Evolutionary conservation across 2,329 filamentous ascomycete genomes (phyloP).

Genomic region (Fusarium tricinctum): DNA sequence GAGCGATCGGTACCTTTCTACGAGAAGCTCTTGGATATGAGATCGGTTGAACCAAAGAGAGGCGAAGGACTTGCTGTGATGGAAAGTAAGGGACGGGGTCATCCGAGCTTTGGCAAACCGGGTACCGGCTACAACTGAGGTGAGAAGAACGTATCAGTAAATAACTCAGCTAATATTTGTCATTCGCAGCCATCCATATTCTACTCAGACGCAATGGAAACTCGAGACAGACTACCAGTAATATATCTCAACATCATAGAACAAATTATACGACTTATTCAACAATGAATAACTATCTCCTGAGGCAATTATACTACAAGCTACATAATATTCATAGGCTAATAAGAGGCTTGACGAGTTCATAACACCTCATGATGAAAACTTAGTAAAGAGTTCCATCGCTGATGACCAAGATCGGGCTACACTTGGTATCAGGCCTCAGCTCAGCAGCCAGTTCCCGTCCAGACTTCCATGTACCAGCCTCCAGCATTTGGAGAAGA

Average conservation of each 20-base stretch:
- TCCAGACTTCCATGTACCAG: constrained; percentile 74
- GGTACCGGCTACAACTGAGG: constrained; percentile 1
- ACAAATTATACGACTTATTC: neutral
- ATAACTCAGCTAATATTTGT: too few species aligned
- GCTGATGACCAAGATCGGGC: constrained; percentile 73
- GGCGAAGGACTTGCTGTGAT: constrained; percentile 49
- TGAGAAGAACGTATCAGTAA: neutral
- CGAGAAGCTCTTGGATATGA: constrained; percentile 51
- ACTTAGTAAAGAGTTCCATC: constrained; percentile 34
- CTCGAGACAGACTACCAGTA: too few species aligned
- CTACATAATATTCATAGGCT: too few species aligned
- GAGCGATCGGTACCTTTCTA: constrained; percentile 54
- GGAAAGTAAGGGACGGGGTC: constrained; percentile 46
- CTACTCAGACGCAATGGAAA: too few species aligned
- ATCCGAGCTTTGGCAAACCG: constrained; percentile 22
- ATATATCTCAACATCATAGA: neutral
- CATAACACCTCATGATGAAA: too few species aligned
- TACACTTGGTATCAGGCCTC: constrained; percentile 83
- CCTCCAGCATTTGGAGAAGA: constrained; percentile 66
- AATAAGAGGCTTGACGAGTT: too few species aligned
- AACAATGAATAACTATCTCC: neutral
- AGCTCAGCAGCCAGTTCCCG: constrained; percentile 84
- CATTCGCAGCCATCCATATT: too few species aligned
- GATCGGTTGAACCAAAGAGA: constrained; percentile 38
- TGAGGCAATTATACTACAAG: too few species aligned